Conservation (phyloP, 352 stramenopile species). For the Phytophthora cryptogea region DNA sequence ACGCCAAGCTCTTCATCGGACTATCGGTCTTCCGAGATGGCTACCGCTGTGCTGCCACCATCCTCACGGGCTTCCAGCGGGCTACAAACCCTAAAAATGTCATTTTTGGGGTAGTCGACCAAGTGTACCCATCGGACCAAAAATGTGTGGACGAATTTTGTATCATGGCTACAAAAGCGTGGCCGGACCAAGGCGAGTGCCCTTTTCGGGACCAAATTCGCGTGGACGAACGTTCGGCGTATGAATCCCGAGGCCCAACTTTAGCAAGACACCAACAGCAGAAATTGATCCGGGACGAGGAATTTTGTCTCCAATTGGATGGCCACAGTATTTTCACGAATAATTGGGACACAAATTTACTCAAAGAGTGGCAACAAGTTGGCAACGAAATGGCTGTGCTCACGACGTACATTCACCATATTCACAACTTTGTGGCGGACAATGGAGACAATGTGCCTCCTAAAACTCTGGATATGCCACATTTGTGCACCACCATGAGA, state of each 20-base stretch:
- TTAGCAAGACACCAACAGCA: slow-evolving; percentile 77
- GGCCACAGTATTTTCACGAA: slow-evolving; percentile 87
- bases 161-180: slow-evolving; percentile 59
- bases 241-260: slow-evolving; percentile 74
- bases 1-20: slow-evolving; percentile 60
- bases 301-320: slow-evolving; percentile 85
- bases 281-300: slow-evolving; percentile 65
- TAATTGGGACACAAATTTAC: slow-evolving; percentile 68
- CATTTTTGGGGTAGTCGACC: slow-evolving; percentile 78
- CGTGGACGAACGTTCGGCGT: slow-evolving; percentile 64
- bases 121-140: slow-evolving; percentile 66
- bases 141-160: slow-evolving; percentile 78
- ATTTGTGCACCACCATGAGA: slow-evolving; percentile 74
- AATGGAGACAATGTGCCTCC: slow-evolving; percentile 69
- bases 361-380: slow-evolving; percentile 66
- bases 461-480: slow-evolving; percentile 58
- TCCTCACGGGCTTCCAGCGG: slow-evolving; percentile 72
- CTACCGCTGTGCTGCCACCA: slow-evolving; percentile 72
- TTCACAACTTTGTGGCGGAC: slow-evolving; percentile 74
- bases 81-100: slow-evolving; percentile 58
- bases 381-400: slow-evolving; percentile 84
- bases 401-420: slow-evolving; percentile 81
- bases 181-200: slow-evolving; percentile 59
- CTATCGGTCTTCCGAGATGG: slow-evolving; percentile 80
- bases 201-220: slow-evolving; percentile 63